Evolutionary conservation across 495 filamentous ascomycete genomes (phyloP).

Genomic region (Endocarpon pusillum): DNA sequence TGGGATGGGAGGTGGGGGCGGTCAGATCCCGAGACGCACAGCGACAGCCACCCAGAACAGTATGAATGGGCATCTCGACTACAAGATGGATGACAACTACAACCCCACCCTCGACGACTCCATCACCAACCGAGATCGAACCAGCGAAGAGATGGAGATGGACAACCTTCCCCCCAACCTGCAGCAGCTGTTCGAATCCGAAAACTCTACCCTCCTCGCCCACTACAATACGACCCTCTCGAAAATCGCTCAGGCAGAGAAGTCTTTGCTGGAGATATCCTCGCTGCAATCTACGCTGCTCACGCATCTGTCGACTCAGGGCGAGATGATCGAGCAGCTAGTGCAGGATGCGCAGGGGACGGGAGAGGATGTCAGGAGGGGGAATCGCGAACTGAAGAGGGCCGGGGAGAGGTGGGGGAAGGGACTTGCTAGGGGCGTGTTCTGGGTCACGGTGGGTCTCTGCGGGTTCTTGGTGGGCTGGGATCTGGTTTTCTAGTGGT

Average conservation of each 20-base stretch:
- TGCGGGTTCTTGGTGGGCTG: conserved; percentile 75
- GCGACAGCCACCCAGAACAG: not conserved
- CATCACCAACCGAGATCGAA: conserved; percentile 20
- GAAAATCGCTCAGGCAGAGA: conserved; percentile 88
- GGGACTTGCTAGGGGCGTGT: conserved; percentile 74
- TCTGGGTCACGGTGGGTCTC: conserved; percentile 69
- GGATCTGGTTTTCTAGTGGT: conserved; percentile 77
- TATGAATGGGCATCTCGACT: conserved; percentile 7
- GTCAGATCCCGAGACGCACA: conserved; percentile 4
- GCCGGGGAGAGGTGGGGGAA: conserved; percentile 67
- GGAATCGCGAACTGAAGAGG: conserved; percentile 81
- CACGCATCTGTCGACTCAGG: conserved; percentile 66
- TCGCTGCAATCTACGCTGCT: conserved; percentile 81
- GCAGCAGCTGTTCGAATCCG: conserved; percentile 83
- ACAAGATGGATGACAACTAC: conserved; percentile 8
- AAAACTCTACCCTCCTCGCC: conserved; percentile 82
- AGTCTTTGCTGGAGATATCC: conserved; percentile 80
- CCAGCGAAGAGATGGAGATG: conserved; percentile 33
- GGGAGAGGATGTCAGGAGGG: conserved; percentile 67
- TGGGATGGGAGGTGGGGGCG: conserved; percentile 5
- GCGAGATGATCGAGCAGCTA: conserved; percentile 71
- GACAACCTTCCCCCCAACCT: conserved; percentile 66
- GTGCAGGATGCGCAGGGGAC: conserved; percentile 71
- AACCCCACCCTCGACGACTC: not conserved
- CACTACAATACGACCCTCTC: conserved; percentile 83